phyloP scores from a whole-genome alignment of 257 asterid genomes.

The Salvia hispanica region DNA sequence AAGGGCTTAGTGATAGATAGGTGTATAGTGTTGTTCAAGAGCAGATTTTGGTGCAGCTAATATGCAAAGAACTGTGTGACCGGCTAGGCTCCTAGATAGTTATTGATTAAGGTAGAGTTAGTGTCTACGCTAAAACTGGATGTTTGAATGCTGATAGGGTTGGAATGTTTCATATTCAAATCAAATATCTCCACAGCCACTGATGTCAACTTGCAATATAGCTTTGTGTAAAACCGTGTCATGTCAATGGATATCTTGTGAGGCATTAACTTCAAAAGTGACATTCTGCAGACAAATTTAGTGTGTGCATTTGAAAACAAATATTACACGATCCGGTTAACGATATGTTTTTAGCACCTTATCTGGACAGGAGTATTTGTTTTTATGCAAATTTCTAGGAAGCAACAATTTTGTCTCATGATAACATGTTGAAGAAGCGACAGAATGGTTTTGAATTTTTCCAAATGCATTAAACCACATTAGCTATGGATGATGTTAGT shows the following conservation, averaged over 20 bases:
- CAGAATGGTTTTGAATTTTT: not conserved
- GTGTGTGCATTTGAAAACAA: not conserved
- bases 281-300: not conserved
- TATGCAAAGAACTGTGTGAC: not conserved
- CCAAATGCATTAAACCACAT: constrained; percentile 1
- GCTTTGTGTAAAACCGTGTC: not conserved
- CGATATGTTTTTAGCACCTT: not conserved
- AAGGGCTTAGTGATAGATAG: not conserved
- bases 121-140: not conserved
- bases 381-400: not conserved
- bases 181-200: not conserved
- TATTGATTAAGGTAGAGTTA: not conserved
- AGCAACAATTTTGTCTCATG: constrained; percentile 7
- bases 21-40: not conserved
- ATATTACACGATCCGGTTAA: not conserved
- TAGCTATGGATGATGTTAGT: not conserved
- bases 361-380: constrained; percentile 1
- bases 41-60: not conserved
- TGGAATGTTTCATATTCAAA: not conserved
- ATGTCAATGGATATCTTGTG: constrained; percentile 7
- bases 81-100: not conserved
- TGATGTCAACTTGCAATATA: not conserved
- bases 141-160: constrained; percentile 9
- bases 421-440: not conserved
- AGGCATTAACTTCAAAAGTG: not conserved